Percentiles rank a stretch among this genome's conserved stretches.
phyloP scores from a whole-genome alignment of 106 monocot genomes.

The Agapanthus africanus region DNA sequence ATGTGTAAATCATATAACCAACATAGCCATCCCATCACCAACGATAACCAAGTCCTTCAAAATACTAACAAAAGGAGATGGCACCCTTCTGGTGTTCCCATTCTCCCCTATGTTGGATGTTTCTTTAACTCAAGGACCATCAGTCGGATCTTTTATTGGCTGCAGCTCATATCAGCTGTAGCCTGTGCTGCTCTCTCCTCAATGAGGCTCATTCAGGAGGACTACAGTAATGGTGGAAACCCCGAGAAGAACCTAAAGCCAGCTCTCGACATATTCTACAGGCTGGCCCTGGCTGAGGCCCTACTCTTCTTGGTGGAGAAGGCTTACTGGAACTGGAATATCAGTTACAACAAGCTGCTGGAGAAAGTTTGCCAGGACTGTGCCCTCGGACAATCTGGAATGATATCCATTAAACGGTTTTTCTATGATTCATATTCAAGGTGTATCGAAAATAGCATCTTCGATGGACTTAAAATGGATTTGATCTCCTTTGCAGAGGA shows the following conservation, averaged over 20 bases:
- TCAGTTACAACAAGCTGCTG: constrained; percentile 21
- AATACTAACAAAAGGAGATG: constrained; percentile 14
- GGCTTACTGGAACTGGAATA: constrained; percentile 40
- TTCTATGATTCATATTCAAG: constrained; percentile 20
- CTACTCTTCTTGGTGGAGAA: constrained; percentile 50
- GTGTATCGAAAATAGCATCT: constrained; percentile 16
- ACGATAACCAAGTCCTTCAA: too few relatives aligned
- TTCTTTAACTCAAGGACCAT: constrained; percentile 26
- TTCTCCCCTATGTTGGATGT: constrained; percentile 17
- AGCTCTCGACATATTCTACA: constrained; percentile 47
- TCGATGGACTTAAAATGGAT: constrained; percentile 24
- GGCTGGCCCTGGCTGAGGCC: constrained; percentile 35
- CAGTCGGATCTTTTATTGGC: constrained; percentile 25
- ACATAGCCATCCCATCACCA: too few relatives aligned
- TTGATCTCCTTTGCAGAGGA: constrained; percentile 11
- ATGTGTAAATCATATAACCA: too few relatives aligned
- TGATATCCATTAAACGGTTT: constrained; percentile 8
- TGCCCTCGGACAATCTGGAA: neutral
- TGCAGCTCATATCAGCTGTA: constrained; percentile 36
- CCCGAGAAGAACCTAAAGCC: constrained; percentile 10
- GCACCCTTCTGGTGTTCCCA: constrained; percentile 18
- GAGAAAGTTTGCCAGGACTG: constrained; percentile 15
- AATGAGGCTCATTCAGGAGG: constrained; percentile 26
- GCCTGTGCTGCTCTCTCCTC: constrained; percentile 32
- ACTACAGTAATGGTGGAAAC: constrained; percentile 9